These are phyloP conservation scores for Oxytropis ochrocephala DNA, from an alignment of 306 rosid species.

Conservation along the genomic window DNA sequence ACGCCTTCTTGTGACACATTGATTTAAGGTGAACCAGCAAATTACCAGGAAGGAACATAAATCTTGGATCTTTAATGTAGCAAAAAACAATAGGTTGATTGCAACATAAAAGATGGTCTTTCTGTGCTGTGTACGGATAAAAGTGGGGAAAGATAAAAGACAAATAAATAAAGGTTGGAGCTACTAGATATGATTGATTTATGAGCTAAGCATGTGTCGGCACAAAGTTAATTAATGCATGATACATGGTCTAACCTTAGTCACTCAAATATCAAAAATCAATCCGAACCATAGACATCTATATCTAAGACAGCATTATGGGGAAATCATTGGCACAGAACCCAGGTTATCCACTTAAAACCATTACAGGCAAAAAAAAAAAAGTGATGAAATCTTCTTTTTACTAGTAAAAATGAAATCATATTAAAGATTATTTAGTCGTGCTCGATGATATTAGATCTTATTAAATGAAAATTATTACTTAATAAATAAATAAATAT, in stretches of 20 bases:
- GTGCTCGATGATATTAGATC: too few species aligned
- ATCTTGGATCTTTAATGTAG: not conserved
- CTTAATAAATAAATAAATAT: too few species aligned
- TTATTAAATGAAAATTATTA: too few species aligned
- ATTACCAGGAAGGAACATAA: not conserved
- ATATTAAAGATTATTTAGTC: too few species aligned
- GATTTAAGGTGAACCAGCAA: not conserved
- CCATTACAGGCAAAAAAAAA: not conserved
- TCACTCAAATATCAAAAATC: conserved; percentile 15
- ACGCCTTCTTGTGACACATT: not conserved
- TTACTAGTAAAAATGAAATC: too few species aligned
- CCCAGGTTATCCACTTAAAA: conserved; percentile 31
- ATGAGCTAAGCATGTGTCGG: conserved; percentile 28
- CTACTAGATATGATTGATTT: conserved; percentile 31
- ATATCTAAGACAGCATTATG: not conserved
- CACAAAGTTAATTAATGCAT: conserved; percentile 17
- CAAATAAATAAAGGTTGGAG: not conserved
- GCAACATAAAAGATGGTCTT: not conserved
- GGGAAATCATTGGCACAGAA: conserved; percentile 31
- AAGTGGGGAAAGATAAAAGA: not conserved
- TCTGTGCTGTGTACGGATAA: not conserved
- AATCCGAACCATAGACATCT: not conserved
- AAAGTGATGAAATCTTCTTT: not conserved
- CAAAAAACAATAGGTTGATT: not conserved
- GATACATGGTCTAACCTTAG: conserved; percentile 20